Conservation (phyloP, 140 eudicot species). For the Anethum foeniculum region DNA sequence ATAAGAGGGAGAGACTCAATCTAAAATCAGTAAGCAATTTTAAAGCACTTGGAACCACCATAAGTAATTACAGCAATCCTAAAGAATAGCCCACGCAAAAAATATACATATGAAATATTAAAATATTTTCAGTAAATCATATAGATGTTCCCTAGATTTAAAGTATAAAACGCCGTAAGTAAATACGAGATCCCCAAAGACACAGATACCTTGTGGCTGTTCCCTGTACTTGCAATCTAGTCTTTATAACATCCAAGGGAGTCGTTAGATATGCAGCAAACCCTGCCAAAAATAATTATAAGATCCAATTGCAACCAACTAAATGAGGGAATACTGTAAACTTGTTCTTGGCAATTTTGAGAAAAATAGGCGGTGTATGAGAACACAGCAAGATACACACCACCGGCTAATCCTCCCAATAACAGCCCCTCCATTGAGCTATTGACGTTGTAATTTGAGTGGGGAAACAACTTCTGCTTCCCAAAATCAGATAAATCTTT, state of each 20-base stretch:
- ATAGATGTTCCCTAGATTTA: background rate
- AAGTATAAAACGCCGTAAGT: background rate
- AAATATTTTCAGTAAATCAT: background rate
- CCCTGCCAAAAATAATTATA: conserved; percentile 37
- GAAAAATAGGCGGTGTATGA: background rate
- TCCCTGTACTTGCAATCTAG: conserved; percentile 96
- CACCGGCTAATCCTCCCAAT: conserved; percentile 96
- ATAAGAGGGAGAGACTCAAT: background rate
- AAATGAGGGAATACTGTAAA: background rate
- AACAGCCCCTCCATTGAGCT: conserved; percentile 79
- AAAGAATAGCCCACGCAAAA: background rate
- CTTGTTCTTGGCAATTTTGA: conserved; percentile 5
- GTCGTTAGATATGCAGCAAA: conserved; percentile 87
- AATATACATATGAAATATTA: background rate
- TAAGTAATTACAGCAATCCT: background rate
- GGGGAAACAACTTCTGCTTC: conserved; percentile 45
- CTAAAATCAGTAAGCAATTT: background rate
- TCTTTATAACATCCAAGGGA: conserved; percentile 91
- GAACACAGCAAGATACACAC: conserved; percentile 29
- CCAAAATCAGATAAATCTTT: conserved; percentile 68
- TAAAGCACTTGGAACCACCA: background rate
- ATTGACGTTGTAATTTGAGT: conserved; percentile 45
- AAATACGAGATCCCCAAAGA: background rate
- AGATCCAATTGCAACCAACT: conserved; percentile 8
- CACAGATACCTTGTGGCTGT: conserved; percentile 44